Evolutionary conservation across 352 stramenopile species (phyloP).

Genomic region (Pythium monospermum): DNA sequence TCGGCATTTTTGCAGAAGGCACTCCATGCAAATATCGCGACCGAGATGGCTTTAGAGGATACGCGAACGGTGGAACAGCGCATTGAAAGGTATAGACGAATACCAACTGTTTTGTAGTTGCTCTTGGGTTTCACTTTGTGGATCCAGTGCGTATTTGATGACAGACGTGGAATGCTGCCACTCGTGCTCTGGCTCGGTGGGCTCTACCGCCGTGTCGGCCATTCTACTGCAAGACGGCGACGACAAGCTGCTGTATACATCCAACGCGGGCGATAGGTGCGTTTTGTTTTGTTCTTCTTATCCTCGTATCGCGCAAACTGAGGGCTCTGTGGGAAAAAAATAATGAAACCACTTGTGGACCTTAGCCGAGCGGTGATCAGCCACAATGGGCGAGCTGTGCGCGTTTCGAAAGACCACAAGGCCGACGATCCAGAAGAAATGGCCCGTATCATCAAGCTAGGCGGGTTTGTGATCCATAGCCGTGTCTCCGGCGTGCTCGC

Average conservation of each 20-base stretch:
- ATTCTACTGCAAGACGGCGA: conserved; percentile 40
- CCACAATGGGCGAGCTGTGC: conserved; percentile 41
- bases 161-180: conserved; percentile 76
- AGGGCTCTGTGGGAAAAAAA: no score
- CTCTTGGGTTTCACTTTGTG: no score
- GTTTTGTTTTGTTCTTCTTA: no score
- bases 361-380: conserved; percentile 61
- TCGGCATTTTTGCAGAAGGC: conserved; percentile 57
- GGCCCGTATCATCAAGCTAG: conserved; percentile 45
- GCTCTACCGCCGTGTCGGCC: conserved; percentile 57
- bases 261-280: conserved; percentile 78
- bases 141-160: conserved; percentile 55
- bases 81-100: conserved; percentile 40
- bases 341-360: no score
- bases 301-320: no score
- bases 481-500: conserved; percentile 68
- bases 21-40: conserved; percentile 59
- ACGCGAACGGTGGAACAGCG: conserved; percentile 41
- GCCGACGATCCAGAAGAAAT: conserved; percentile 49
- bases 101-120: background rate
- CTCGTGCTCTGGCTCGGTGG: conserved; percentile 35
- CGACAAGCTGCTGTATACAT: conserved; percentile 40
- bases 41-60: conserved; percentile 42
- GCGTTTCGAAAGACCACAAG: conserved; percentile 75
- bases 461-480: conserved; percentile 69